Evolutionary conservation across 1,139 yeast genomes (phyloP), one percentile per base, ranked within the genome.

Genomic region (Candida freyschussii): DNA sequence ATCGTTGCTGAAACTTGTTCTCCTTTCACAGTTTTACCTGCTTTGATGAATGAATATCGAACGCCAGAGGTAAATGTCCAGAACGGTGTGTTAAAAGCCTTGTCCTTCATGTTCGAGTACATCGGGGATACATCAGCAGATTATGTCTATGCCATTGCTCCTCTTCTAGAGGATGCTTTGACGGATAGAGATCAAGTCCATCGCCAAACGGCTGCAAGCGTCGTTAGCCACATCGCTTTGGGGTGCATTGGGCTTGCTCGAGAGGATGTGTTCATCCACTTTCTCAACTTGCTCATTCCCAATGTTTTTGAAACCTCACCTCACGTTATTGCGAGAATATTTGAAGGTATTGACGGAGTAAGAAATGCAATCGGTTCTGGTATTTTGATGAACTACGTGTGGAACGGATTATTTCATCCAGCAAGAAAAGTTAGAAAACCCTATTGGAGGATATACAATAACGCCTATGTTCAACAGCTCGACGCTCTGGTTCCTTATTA

Each of bases 11-110:
- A 89, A 37, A 78, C 83, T 0, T 91, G 98, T 60, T 76, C 85
- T 0, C 96, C 98, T 0, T 91, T 85, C 57, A 85, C 97, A 0
- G 95, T 91, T 1, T 59, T 93, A n/a, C 98, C 99, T 0, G 95
- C 96, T 0, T 64, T 93, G 27, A 85, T 93, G 95, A 89, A 91
- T 56, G 98, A 91, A 55, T 93, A 91, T 53, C 69, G 94, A 34
- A 83, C 84, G 5, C 96, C 96, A 0, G 97, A 91, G 45, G 76
- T 80, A 37, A 89, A 89, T 52, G 96, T 91, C 6, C 97, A 91
- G 54, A 91, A 91, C 55, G 98, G 98, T 64, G 87, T 91, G 5
- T 63, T 93, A 45, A 93, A 93, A 52, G 87, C 97, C 0, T 63
- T 89, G 64, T 72, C 95, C n/a, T 93, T 93, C 50, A 68, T 91